phyloP scores from a whole-genome alignment of 108 stramenopile species.

The Nitzschia palea region DNA sequence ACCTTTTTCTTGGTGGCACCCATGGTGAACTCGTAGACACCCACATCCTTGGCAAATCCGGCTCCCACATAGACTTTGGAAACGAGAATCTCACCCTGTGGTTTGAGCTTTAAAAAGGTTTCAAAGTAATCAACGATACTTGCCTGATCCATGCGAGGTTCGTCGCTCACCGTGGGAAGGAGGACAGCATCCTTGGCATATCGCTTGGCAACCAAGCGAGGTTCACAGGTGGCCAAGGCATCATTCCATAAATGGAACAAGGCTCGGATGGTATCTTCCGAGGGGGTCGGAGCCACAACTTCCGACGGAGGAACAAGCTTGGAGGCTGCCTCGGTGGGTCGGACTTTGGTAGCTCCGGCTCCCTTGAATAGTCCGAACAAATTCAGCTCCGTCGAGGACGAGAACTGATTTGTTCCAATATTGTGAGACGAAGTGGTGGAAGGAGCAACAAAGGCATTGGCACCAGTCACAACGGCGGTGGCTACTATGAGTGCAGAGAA shows the following conservation, averaged over 20 bases:
- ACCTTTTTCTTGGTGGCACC: constrained; percentile 44
- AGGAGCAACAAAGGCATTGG: background rate
- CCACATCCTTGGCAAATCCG: constrained; percentile 51
- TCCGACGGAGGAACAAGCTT: background rate
- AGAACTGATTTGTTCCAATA: background rate
- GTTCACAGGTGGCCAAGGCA: constrained; percentile 49
- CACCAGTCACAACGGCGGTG: background rate
- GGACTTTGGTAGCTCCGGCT: background rate
- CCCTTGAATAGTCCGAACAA: background rate
- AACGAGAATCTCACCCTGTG: constrained; percentile 45
- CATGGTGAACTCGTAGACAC: constrained; percentile 58
- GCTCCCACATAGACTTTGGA: constrained; percentile 35
- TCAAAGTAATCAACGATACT: constrained; percentile 50
- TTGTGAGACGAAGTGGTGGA: background rate
- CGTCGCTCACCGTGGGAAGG: constrained; percentile 48
- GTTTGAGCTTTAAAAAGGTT: constrained; percentile 47
- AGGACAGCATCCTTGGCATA: constrained; percentile 48
- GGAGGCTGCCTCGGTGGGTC: background rate
- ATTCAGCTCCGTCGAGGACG: background rate
- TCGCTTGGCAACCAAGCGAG: constrained; percentile 37
- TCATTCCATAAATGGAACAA: constrained; percentile 67
- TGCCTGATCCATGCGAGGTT: constrained; percentile 39
- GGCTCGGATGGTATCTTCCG: constrained; percentile 52
- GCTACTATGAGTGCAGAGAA: background rate
- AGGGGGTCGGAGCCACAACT: background rate